A percentile compares a stretch with the other conserved stretches of the same genome.
These are phyloP conservation scores for Eucalyptus curtisii DNA, from an alignment of 345 rosid species.

Conservation along the genomic window DNA sequence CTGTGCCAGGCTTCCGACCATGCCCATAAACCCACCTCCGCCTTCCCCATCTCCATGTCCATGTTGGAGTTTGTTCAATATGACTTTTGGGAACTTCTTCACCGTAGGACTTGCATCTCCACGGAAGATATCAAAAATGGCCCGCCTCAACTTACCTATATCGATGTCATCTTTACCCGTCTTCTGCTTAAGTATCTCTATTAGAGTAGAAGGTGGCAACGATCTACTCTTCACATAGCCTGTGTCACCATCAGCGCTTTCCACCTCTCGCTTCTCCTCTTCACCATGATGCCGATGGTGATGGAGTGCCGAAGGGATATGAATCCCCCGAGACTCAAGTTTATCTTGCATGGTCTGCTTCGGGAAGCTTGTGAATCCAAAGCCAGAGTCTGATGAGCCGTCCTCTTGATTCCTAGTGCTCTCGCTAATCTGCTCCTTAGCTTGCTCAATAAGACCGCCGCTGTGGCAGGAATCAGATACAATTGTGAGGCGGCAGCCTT, in stretches of 20 bases:
- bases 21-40: constrained; percentile 69
- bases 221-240: constrained; percentile 46
- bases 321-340: constrained; percentile 51
- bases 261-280: constrained; percentile 25
- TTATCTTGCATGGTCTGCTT: constrained; percentile 34
- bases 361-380: constrained; percentile 38
- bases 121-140: constrained; percentile 71
- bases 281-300: constrained; percentile 9
- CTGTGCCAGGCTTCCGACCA: constrained; percentile 71
- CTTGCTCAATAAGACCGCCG: constrained; percentile 84
- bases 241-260: constrained; percentile 14
- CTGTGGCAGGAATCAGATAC: constrained; percentile 94
- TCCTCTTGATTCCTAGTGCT: constrained; percentile 30
- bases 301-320: constrained; percentile 30
- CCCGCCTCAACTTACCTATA: constrained; percentile 75
- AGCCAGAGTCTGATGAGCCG: constrained; percentile 1
- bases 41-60: constrained; percentile 36
- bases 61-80: constrained; percentile 40
- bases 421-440: constrained; percentile 93
- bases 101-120: constrained; percentile 86
- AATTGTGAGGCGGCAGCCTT: constrained; percentile 51
- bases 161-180: constrained; percentile 72
- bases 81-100: constrained; percentile 84
- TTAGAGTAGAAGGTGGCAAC: constrained; percentile 63
- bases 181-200: constrained; percentile 76